These are phyloP conservation scores for Porogramme epimiltina DNA, from an alignment of 1,284 basidiomycete genomes.

Conservation along the genomic window DNA sequence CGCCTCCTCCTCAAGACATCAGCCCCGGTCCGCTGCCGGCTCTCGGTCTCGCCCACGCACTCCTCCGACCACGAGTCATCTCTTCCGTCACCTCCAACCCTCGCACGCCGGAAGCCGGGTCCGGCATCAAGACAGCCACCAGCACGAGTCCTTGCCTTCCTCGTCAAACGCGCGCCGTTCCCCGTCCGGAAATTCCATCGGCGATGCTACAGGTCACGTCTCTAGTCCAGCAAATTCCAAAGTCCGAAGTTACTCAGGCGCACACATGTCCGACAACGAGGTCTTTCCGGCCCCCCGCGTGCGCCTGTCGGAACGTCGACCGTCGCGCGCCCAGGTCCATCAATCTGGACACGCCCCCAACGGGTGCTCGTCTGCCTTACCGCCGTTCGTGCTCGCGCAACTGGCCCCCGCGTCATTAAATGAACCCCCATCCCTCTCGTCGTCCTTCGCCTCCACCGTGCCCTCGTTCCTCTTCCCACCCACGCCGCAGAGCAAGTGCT, in stretches of 20 bases:
- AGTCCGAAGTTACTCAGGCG: constrained; percentile 25
- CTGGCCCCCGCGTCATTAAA: constrained; percentile 25
- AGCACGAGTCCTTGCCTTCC: constrained; percentile 12
- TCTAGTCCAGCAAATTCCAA: constrained; percentile 13
- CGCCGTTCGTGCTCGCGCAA: constrained; percentile 18
- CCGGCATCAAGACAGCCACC: constrained; percentile 18
- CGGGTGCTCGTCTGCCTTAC: constrained; percentile 20
- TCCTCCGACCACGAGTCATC: constrained; percentile 18
- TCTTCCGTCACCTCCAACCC: constrained; percentile 13
- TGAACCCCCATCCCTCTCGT: constrained; percentile 21
- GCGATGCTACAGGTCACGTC: constrained; percentile 15
- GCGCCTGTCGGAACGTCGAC: constrained; percentile 23
- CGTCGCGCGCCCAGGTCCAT: constrained; percentile 26
- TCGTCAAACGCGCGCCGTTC: constrained; percentile 17
- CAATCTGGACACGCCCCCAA: constrained; percentile 27
- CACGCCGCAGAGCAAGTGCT: constrained; percentile 19
- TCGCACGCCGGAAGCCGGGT: constrained; percentile 17
- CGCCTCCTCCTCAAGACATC: constrained; percentile 13
- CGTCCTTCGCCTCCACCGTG: constrained; percentile 17
- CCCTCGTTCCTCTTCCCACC: constrained; percentile 19
- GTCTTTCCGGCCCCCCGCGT: constrained; percentile 26
- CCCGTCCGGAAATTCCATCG: constrained; percentile 12
- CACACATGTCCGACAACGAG: constrained; percentile 25
- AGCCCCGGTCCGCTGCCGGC: constrained; percentile 21
- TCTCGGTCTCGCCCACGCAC: constrained; percentile 19